These are phyloP conservation scores for Talaromyces albobiverticillius DNA, from an alignment of 2,329 filamentous ascomycete genomes.

Conservation along the genomic window DNA sequence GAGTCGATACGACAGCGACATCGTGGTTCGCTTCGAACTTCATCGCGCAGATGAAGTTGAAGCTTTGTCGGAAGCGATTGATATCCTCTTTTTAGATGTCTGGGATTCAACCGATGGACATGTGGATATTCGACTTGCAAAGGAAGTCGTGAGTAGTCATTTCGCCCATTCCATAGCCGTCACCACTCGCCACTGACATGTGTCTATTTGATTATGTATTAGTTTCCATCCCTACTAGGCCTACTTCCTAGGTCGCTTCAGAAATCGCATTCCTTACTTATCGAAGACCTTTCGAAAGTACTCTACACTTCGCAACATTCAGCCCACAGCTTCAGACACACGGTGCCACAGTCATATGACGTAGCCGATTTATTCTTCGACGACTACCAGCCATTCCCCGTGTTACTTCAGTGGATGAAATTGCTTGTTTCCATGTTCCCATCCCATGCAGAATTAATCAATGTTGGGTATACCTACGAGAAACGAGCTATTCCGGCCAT, in stretches of 20 bases:
- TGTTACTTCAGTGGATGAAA: constrained; percentile 87
- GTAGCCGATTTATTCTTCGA: constrained; percentile 75
- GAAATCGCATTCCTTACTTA: constrained; percentile 68
- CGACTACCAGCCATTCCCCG: constrained; percentile 84
- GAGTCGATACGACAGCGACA: constrained; percentile 68
- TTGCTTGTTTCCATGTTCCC: constrained; percentile 88
- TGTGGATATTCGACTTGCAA: constrained; percentile 78
- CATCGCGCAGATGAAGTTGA: constrained; percentile 65
- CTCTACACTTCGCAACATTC: constrained; percentile 62
- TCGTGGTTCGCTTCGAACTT: constrained; percentile 88
- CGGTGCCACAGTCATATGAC: constrained; percentile 23
- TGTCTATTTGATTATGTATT: not conserved
- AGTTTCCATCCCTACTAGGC: constrained; percentile 70
- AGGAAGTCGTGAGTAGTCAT: constrained; percentile 61
- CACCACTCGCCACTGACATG: not conserved
- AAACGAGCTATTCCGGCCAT: constrained; percentile 82
- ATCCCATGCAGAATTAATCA: constrained; percentile 69
- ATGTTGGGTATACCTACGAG: constrained; percentile 81
- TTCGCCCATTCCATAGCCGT: not conserved
- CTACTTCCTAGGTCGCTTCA: constrained; percentile 74
- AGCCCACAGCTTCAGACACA: constrained; percentile 23
- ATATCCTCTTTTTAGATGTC: constrained; percentile 78
- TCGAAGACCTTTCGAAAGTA: constrained; percentile 74
- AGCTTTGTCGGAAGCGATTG: constrained; percentile 69
- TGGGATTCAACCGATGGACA: constrained; percentile 82